Base-by-base conservation (phyloP, 768 basidiomycete species). In the Auriscalpium vulgare region DNA sequence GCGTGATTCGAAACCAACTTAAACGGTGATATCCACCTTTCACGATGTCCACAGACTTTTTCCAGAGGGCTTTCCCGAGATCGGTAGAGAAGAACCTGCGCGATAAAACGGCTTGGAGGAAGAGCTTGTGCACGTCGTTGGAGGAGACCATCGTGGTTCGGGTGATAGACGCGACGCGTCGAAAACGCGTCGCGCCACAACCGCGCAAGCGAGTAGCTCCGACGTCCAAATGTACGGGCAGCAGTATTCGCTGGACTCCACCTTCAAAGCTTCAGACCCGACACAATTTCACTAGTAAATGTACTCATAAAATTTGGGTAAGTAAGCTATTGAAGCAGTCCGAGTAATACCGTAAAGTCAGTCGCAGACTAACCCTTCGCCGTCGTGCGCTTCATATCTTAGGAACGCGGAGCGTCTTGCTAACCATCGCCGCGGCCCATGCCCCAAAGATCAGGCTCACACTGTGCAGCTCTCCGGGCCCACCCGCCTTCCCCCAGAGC, bases 361-460 rank as follows among this genome's bases (percentile, higher is more conserved):
- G 29, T 29, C 29, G 2, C 29, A 37, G 13, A 35, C 34, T 14
- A 23, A 47, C 38, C 36, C 34, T 23, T 37, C 4, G 14, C 34
- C 9, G 35, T 9, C 44, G 48, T 44, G 21, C 21, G 21, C 51
- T 37, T 78, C 71, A 90, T 47, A 81, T 63, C 72, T 93, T 93
- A 11, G 91, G 89, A 51, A 97, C 83, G 50, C 84, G 80, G 47
- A 99, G 75, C 14, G 97, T 98, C 74, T 98, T 98, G 78, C 91
- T 95, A 60, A 99, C 90, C 95, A 99, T 98, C 49, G 90, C 88
- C 14, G 93, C 87, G 9, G 89, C 95, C 95, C 94, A 98, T 11
- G 76, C 67, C 8, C 75, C 87, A 69, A 93, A 91, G n/a, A 95
- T 66, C 37, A 90, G 59, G 65, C 84, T 84, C 44, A 85, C 84